Conservation (phyloP, 129 eudicot genomes). For the Ambrosia trifida region DNA sequence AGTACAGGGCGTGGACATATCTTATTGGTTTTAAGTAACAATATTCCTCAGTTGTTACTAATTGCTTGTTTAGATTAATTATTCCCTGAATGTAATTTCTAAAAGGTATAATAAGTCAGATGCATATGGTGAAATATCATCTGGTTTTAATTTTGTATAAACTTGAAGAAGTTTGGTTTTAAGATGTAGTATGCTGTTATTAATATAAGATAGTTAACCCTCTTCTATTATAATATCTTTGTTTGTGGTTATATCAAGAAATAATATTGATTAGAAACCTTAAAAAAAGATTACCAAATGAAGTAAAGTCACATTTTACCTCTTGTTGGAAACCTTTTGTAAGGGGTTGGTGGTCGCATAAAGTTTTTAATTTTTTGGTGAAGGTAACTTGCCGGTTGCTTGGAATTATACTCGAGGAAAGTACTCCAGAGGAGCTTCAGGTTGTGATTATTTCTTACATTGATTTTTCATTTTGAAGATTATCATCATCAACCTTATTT, state of each 20-base stretch:
- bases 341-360: neutral
- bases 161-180: neutral
- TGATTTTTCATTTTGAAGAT: neutral
- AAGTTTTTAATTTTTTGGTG: conserved; percentile 14
- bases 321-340: neutral
- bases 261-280: neutral
- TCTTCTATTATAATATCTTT: neutral
- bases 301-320: neutral
- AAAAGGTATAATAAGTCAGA: neutral
- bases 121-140: too few species aligned
- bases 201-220: neutral
- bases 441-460: conserved; percentile 27
- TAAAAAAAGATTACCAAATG: neutral
- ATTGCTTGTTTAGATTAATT: neutral
- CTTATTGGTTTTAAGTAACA: neutral
- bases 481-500: neutral
- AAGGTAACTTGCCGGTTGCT: conserved; percentile 88
- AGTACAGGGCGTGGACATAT: too few species aligned
- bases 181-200: neutral
- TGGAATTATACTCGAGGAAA: conserved; percentile 83
- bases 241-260: neutral
- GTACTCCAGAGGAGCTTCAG: conserved; percentile 86
- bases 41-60: neutral
- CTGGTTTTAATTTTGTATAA: neutral
- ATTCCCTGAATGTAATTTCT: neutral